Evolutionary conservation across 2,329 filamentous ascomycete genomes (phyloP), one percentile per base, ranked within the genome.

Genomic region (Fusarium sp.): DNA sequence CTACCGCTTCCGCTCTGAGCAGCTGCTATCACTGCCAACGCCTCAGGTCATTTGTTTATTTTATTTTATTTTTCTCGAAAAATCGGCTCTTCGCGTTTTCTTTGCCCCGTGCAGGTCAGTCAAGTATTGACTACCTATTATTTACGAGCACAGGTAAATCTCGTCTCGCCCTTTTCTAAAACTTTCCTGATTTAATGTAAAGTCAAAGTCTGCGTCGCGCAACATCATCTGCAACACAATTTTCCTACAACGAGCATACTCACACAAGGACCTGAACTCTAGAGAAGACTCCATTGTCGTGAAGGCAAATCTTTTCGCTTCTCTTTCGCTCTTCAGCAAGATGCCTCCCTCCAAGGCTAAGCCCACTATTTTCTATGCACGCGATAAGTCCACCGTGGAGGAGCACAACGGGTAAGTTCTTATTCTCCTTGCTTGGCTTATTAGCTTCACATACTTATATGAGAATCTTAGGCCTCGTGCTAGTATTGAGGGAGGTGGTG

Each of bases 301-400:
- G 10, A 12, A 13, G 6, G 11, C 38, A 30, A n/a, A 9, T 50
- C 4, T 28, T 30, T 26, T 63, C 13, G 18, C 11, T 14, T 35
- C 36, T 30, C 17, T 24, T 38, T 38, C 26, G 15, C 20, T 51
- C 35, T 18, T 11, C 45, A 39, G 8, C 17, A 50, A 56, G 15
- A 79, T 77, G 77, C n/a, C 78, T n/a, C 13, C 45, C 44, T 2
- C 45, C 32, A 44, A 48, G n/a, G 47, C 47, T 14, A 18, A 26
- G 1, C 24, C 57, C 3, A 76, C 77, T 24, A 69, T 79, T 8
- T 77, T 79, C 62, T 63, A 73, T 32, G 76, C 73, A 59, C 75
- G 73, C 56, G 64, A 79, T 44, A 72, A 67, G 20, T 39, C 62
- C 3, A 45, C 57, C 14, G 45, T 63, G 14, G 71, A 70, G 17